Conservation (phyloP, 495 filamentous ascomycete species). For the Talaromyces proteolyticus region DNA sequence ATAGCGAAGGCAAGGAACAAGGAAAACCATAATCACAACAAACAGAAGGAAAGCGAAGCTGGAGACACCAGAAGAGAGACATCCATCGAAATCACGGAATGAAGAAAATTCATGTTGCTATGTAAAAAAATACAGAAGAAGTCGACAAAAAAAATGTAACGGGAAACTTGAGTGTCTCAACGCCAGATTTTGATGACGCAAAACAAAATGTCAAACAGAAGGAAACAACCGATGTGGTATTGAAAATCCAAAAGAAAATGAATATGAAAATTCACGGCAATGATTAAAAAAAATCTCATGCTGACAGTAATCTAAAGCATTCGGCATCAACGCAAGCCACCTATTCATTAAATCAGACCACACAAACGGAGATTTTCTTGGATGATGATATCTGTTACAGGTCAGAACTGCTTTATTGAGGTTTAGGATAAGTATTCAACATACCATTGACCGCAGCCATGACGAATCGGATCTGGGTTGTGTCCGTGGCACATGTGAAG, state of each 20-base stretch:
- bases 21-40: conserved; percentile 10
- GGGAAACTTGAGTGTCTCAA: no score
- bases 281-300: conserved; percentile 5
- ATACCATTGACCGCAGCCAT: conserved; percentile 99
- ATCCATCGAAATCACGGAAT: conserved; percentile 5
- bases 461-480: conserved; percentile 97
- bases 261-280: conserved; percentile 10
- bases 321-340: neutral
- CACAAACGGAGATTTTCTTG: conserved; percentile 98
- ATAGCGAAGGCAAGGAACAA: conserved; percentile 4
- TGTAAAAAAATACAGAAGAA: conserved; percentile 16
- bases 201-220: conserved; percentile 8
- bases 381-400: conserved; percentile 86
- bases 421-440: conserved; percentile 19
- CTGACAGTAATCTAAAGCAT: conserved; percentile 8
- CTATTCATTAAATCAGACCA: conserved; percentile 80
- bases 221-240: conserved; percentile 23
- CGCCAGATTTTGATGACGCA: conserved; percentile 32
- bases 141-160: conserved; percentile 21
- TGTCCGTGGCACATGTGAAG: conserved; percentile 98
- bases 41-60: conserved; percentile 8
- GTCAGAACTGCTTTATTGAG: neutral
- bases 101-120: conserved; percentile 14
- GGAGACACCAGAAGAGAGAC: no score
- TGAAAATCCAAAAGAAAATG: conserved; percentile 18